A percentile compares a stretch with the other conserved stretches of the same genome.
These are phyloP conservation scores for Diplogelasinospora grovesii DNA, from an alignment of 495 filamentous ascomycete genomes.

Conservation along the genomic window DNA sequence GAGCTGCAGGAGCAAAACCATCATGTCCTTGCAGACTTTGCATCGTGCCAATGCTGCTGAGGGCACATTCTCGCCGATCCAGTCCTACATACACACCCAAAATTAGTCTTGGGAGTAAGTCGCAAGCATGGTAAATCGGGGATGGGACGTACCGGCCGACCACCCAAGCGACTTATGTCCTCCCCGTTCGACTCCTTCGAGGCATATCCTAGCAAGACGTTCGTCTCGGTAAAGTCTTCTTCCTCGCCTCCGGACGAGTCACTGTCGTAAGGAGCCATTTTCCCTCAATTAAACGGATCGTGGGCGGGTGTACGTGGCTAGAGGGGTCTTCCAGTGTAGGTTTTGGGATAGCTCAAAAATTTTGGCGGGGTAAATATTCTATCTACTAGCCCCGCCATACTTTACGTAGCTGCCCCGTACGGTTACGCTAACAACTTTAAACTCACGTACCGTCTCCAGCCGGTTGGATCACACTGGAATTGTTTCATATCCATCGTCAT, in stretches of 20 bases:
- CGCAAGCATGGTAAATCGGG: too few relatives aligned
- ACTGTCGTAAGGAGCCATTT: conserved; percentile 79
- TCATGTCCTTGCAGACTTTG: conserved; percentile 77
- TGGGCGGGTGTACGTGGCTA: too few relatives aligned
- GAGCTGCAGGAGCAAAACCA: conserved; percentile 82
- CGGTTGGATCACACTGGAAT: background rate
- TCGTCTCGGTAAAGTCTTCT: conserved; percentile 73
- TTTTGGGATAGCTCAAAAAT: conserved; percentile 23
- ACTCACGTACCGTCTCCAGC: too few relatives aligned
- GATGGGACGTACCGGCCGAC: conserved; percentile 61
- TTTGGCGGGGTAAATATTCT: conserved; percentile 37
- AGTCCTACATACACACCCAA: too few relatives aligned
- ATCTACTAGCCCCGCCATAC: conserved; percentile 19
- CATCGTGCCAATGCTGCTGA: conserved; percentile 76
- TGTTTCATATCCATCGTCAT: background rate
- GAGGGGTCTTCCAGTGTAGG: too few relatives aligned
- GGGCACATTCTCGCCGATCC: conserved; percentile 68
- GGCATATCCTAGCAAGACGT: conserved; percentile 85
- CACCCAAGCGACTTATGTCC: conserved; percentile 81
- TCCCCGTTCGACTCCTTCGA: conserved; percentile 77
- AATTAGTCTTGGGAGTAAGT: too few relatives aligned
- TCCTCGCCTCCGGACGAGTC: conserved; percentile 72
- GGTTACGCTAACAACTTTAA: too few relatives aligned
- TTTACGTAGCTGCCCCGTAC: conserved; percentile 1
- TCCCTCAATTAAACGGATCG: too few relatives aligned